These are phyloP conservation scores for Podaxis sp. DNA, from an alignment of 768 basidiomycete species.

Conservation along the genomic window DNA sequence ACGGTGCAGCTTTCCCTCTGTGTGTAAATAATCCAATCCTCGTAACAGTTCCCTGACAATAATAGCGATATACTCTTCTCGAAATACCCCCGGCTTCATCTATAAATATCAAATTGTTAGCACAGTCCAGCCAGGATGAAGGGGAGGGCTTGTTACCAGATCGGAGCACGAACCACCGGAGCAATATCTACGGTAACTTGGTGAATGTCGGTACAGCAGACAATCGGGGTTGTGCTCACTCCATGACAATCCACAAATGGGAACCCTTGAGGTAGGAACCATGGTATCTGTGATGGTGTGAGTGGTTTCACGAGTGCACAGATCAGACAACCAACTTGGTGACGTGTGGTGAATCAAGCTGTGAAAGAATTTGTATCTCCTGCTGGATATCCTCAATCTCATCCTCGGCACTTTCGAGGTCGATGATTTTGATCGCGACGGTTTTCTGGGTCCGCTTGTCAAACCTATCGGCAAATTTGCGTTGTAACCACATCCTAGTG, in stretches of 20 bases:
- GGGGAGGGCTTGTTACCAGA: conserved; percentile 53
- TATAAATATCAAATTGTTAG: conserved; percentile 31
- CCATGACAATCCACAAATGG: conserved; percentile 99
- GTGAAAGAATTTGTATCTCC: conserved; percentile 97
- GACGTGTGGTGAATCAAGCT: conserved; percentile 93
- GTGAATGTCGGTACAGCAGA: conserved; percentile 10
- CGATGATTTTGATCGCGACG: conserved; percentile 99
- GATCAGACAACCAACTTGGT: conserved; percentile 69
- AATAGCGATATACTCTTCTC: conserved; percentile 99
- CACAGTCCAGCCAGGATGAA: conserved; percentile 12
- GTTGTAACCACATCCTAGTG: conserved; percentile 18
- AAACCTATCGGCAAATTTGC: conserved; percentile 51
- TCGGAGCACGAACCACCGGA: conserved; percentile 98
- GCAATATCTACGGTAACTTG: conserved; percentile 67
- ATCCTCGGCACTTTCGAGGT: conserved; percentile 98
- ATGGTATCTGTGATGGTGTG: conserved; percentile 65
- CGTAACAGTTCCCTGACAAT: conserved; percentile 89
- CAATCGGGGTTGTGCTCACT: conserved; percentile 47
- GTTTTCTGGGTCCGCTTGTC: conserved; percentile 95
- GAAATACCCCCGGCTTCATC: conserved; percentile 99
- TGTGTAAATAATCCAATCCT: conserved; percentile 94
- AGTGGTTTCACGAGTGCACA: conserved; percentile 15
- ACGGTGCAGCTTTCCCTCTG: conserved; percentile 96
- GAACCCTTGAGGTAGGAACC: conserved; percentile 95
- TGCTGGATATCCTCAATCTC: conserved; percentile 99